Evolutionary conservation across 1,139 yeast species (phyloP).

Genomic region (Kluyveromyces marxianus): DNA sequence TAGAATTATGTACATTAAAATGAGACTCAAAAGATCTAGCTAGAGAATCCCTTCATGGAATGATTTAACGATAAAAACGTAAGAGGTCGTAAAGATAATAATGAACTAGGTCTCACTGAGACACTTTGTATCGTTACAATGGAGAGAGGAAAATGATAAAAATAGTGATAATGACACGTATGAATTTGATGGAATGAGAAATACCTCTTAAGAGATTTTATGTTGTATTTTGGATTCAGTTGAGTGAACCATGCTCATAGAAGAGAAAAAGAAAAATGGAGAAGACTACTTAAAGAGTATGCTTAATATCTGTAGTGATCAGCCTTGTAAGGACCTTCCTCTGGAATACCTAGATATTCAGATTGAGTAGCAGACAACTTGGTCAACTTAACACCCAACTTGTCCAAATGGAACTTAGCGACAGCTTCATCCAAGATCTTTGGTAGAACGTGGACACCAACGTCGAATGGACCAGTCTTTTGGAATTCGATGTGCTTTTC

Average conservation of each 20-base stretch:
- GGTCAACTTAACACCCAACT: slow-evolving; percentile 88
- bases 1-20: slow-evolving; percentile 2
- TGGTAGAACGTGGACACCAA: slow-evolving; percentile 97
- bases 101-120: not conserved
- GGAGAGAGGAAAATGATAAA: not conserved
- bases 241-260: slow-evolving; percentile 4
- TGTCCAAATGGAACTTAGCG: slow-evolving; percentile 94
- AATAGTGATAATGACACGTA: not conserved
- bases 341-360: slow-evolving; percentile 89
- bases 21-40: not conserved
- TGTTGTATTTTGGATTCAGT: not conserved
- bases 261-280: not conserved
- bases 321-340: slow-evolving; percentile 97
- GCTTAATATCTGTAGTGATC: slow-evolving; percentile 94
- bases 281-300: not conserved
- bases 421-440: slow-evolving; percentile 98
- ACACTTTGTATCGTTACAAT: not conserved
- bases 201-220: not conserved
- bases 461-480: slow-evolving; percentile 82
- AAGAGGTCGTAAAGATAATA: too few relatives aligned
- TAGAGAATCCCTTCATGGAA: too few relatives aligned
- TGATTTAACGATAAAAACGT: too few relatives aligned
- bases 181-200: not conserved
- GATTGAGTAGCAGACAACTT: slow-evolving; percentile 75
- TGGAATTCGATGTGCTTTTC: slow-evolving; percentile 79